phyloP scores from a whole-genome alignment of 2,329 filamentous ascomycete species.

The Sordariomycetes sp. region DNA sequence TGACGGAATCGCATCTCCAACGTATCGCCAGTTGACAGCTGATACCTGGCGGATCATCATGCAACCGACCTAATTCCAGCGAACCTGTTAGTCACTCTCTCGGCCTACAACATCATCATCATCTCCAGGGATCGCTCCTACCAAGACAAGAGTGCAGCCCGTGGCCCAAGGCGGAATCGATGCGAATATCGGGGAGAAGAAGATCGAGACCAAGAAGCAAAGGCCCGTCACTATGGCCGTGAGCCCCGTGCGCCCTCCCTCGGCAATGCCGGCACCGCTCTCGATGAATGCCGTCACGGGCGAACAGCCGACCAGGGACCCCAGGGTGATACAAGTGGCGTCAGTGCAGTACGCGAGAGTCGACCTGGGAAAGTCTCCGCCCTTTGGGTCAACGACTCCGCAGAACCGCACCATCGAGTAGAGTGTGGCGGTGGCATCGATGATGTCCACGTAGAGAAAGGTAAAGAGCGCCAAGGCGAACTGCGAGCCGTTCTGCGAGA shows the following conservation, averaged over 20 bases:
- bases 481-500: conserved; percentile 43
- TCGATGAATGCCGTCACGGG: conserved; percentile 84
- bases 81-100: neutral
- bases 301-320: conserved; percentile 64
- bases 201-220: conserved; percentile 78
- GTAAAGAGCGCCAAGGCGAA: conserved; percentile 60
- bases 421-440: conserved; percentile 76
- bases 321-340: conserved; percentile 67
- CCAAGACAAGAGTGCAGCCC: conserved; percentile 60
- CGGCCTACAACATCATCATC: neutral
- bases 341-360: conserved; percentile 78
- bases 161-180: conserved; percentile 85
- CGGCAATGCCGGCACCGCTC: conserved; percentile 80
- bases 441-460: conserved; percentile 83
- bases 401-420: conserved; percentile 86
- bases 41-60: conserved; percentile 69
- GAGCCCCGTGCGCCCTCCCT: conserved; percentile 77
- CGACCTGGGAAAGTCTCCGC: conserved; percentile 80
- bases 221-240: conserved; percentile 69
- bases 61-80: conserved; percentile 47
- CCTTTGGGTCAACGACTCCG: conserved; percentile 68
- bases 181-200: conserved; percentile 85
- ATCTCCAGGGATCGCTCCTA: conserved; percentile 18
- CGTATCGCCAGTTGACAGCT: conserved; percentile 67
- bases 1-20: conserved; percentile 65